phyloP scores from a whole-genome alignment of 2,329 filamentous ascomycete genomes.

The Neonectria faginata region DNA sequence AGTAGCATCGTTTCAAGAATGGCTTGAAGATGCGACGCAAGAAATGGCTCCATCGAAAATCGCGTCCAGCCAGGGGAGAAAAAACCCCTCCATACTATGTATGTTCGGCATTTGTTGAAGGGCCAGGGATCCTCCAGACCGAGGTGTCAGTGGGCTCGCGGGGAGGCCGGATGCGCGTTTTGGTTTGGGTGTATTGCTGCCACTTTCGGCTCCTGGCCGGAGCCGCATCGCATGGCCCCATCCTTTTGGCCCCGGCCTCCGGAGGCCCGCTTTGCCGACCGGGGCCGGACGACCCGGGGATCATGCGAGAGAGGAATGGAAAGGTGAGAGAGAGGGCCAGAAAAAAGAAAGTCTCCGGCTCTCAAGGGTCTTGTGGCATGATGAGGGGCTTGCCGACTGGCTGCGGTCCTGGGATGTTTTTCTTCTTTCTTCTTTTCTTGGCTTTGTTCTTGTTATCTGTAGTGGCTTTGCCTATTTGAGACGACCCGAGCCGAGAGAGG shows the following conservation, averaged over 20 bases:
- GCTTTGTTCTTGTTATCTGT: background rate
- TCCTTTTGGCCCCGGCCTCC: constrained; percentile 7
- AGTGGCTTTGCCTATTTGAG: constrained; percentile 1
- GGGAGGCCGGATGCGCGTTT: background rate
- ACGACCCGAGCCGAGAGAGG: background rate
- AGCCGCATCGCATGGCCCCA: background rate
- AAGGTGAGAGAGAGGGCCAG: background rate
- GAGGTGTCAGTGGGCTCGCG: background rate
- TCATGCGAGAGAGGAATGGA: background rate
- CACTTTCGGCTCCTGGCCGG: constrained; percentile 11
- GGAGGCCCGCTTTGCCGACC: constrained; percentile 12
- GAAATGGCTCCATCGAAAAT: constrained; percentile 8
- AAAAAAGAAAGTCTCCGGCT: too few relatives aligned
- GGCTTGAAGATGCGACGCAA: constrained; percentile 9
- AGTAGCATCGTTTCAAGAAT: constrained; percentile 12
- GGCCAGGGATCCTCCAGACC: constrained; percentile 7
- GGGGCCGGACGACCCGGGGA: constrained; percentile 10
- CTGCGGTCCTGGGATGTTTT: background rate
- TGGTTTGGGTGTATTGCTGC: background rate
- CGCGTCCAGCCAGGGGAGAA: background rate
- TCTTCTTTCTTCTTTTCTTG: background rate
- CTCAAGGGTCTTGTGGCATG: background rate
- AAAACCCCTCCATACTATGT: background rate
- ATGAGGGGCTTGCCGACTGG: background rate
- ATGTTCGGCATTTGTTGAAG: constrained; percentile 12